Base-by-base conservation (phyloP, 352 stramenopile genomes). In the Phytophthora fragariaefolia region DNA sequence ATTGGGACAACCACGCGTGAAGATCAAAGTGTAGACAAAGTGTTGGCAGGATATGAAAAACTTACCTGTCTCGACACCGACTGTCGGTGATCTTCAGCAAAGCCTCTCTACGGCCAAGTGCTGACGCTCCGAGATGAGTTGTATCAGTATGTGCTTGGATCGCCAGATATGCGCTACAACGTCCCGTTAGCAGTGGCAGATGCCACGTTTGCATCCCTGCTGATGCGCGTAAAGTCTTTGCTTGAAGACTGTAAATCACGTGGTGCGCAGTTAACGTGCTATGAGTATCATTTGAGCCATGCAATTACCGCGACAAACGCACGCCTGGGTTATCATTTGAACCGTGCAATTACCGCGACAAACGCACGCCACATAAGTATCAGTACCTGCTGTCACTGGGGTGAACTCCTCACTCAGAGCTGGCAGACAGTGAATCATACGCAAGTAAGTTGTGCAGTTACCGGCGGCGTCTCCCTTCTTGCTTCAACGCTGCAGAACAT, bases 11-110 rank as follows among this genome's bases (percentile, higher is more conserved):
- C 51, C 5, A 61, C 53, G 36, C 32, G 38, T 1, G 71, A 70
- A 17, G 66, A 71, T 45, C 66, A 77, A 13, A 53, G 47, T 10
- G 66, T 74, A 12, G 65, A 9, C 1, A 72, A 74, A 26, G 53
- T 69, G 2, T 34, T 73, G 8, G 63, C 34, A 15, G 69, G 53
- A 0, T 73, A 72, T 32, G 0, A 36, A 22, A 23, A 27, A 68
- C 50, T 50, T 65, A 59, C 56, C 51, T 18, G 46, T 66, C 9
- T 7, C 8, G 13, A 55, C 63, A 3, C 55, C 63, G 1, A 45
- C 47, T 13, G 42, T 50, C 13, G n/a, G 53, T n/a, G 36, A 63
- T 40, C 27, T 51, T 15, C 7, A 59, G n/a, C 10, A 61, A 36
- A 27, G 26, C 1, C 28, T 58, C 10, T 52, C 52, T 40, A n/a